phyloP scores from a whole-genome alignment of 768 basidiomycete species.

The Pleurotus tuber-regium region DNA sequence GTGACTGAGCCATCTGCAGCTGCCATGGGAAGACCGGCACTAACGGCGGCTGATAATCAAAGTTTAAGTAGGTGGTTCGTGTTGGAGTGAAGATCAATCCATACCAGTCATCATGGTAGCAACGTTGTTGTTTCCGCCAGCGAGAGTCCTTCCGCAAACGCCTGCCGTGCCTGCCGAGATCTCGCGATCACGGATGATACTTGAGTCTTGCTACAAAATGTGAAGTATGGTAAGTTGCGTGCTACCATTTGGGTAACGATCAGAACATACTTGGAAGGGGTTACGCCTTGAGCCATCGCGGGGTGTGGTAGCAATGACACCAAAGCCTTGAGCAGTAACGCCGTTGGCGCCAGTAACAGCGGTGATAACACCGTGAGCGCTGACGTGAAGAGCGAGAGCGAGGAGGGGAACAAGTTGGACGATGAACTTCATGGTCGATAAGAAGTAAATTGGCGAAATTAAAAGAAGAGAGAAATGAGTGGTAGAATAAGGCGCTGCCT shows the following conservation, averaged over 20 bases:
- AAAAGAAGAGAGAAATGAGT: not conserved
- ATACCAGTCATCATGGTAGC: not conserved
- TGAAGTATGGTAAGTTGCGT: too few relatives aligned
- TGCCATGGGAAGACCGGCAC: not conserved
- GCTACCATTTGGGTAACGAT: too few relatives aligned
- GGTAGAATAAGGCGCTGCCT: not conserved
- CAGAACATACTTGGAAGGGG: too few relatives aligned
- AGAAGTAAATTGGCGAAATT: not conserved
- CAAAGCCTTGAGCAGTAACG: not conserved
- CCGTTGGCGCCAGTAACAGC: not conserved
- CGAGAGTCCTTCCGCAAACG: not conserved
- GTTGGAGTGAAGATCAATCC: not conserved
- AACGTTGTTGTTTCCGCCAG: not conserved
- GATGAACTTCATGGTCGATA: not conserved
- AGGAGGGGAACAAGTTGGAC: not conserved
- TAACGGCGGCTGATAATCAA: not conserved
- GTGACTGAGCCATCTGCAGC: not conserved
- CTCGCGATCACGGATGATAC: not conserved
- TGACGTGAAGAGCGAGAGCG: not conserved
- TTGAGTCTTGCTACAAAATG: not conserved
- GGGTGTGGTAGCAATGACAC: not conserved
- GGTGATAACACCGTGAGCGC: not conserved
- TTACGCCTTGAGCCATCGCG: not conserved
- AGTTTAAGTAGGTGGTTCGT: not conserved
- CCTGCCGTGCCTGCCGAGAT: not conserved